Conservation (phyloP, 2,329 filamentous ascomycete species). For the Monosporascus sp. region DNA sequence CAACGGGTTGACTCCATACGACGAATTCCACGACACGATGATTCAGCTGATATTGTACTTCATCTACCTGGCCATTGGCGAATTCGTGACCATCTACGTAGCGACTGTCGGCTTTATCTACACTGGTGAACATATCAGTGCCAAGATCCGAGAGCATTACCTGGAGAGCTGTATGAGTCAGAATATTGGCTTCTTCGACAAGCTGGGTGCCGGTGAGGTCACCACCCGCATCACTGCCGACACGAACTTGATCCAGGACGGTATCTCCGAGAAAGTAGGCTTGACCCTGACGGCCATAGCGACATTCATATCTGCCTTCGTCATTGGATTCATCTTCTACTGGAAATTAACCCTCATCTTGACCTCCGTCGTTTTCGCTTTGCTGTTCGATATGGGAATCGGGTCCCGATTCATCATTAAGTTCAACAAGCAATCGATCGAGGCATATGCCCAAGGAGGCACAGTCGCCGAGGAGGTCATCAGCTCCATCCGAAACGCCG, state of each 20-base stretch:
- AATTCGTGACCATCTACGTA: constrained; percentile 74
- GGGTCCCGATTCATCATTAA: constrained; percentile 72
- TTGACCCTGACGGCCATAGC: constrained; percentile 71
- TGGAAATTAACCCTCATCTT: constrained; percentile 93
- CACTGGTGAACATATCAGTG: constrained; percentile 71
- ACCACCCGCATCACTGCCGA: constrained; percentile 92
- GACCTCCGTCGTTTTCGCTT: constrained; percentile 71
- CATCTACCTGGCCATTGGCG: constrained; percentile 75
- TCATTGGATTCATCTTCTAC: constrained; percentile 85
- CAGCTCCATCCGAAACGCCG: constrained; percentile 85
- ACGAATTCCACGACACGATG: constrained; percentile 56
- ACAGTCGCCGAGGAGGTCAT: constrained; percentile 91
- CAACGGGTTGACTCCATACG: constrained; percentile 37
- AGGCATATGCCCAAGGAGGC: constrained; percentile 77
- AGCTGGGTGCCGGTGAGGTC: constrained; percentile 86
- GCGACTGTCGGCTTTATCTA: constrained; percentile 88
- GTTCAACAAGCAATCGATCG: constrained; percentile 71
- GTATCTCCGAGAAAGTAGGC: constrained; percentile 84
- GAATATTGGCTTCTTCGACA: constrained; percentile 91
- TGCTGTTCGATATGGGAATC: constrained; percentile 70
- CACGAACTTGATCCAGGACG: constrained; percentile 88
- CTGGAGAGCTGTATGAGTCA: constrained; percentile 78
- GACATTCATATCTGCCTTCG: constrained; percentile 81
- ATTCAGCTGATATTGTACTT: constrained; percentile 70
- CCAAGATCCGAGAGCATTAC: constrained; percentile 77